Base-by-base conservation (phyloP, 2,329 filamentous ascomycete species). In the Shiraia sp. region DNA sequence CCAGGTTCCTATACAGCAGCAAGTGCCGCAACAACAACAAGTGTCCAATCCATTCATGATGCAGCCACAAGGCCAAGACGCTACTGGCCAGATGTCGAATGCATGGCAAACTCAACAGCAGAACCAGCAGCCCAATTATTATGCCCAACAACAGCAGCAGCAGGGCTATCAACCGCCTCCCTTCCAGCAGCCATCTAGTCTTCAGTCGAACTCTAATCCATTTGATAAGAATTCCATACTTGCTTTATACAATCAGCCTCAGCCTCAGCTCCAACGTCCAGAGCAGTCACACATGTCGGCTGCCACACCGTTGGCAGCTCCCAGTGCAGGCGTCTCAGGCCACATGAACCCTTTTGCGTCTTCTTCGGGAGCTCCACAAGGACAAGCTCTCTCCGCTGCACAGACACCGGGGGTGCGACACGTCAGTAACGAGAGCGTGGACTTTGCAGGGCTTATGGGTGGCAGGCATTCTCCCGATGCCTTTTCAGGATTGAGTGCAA, bases 391-490 rank as follows among this genome's bases (percentile, higher is more conserved):
- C 35, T 47, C 39, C 49, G 53, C 53, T 16, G 47, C 47, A n/a
- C 59, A 61, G 24, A 53, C 48, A 2, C 53, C 52, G 41, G 40
- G 49, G 12, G 19, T 57, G 5, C 52, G 79, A 59, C 69, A 81
- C 71, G 66, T 71, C 12, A 90, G 86, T 57, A 79, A 86, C 34
- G 87, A 90, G 61, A 90, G 87, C 65, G 81, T 88, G 65, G 74
- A 76, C 45, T 78, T 78, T 47, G 81, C 76, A 40, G 77, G 83
- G 52, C 79, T 86, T 28, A 75, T 82, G 66, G 79, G 57, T 55
- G 87, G 87, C 8, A 75, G 87, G 29, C 87, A 90, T 61, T 90
- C 86, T 56, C 87, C 87, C 3, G 87, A 91, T 68, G 87, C 87
- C 10, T 91, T 90, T 75, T 82, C 87, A 2, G 87, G 85, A 36